Base-by-base conservation (phyloP, 1,139 yeast genomes). In the Kurtzmaniella quercitrusa region DNA sequence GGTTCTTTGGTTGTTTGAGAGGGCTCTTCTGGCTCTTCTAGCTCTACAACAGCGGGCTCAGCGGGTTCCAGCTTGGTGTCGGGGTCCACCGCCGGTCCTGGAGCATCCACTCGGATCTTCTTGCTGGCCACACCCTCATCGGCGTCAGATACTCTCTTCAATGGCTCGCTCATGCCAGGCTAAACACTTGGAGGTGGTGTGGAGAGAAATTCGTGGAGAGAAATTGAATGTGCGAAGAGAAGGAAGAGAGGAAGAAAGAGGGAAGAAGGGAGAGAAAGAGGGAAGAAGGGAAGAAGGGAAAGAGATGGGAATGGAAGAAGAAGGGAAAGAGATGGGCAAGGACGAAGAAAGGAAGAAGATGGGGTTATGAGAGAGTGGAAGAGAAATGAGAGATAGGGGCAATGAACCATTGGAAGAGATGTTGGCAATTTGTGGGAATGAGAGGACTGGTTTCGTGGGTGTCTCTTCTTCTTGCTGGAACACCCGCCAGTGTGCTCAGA, bases 31-130 rank as follows among this genome's bases (percentile, higher is more conserved):
- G 23, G 8, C 14, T 10, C 3, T 18, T 11, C 34, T 25, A 11
- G 29, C 34, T n/a, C 46, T 55, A 40, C 18, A 5, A 12, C 16
- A 19, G n/a, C 16, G 19, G 33, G 25, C 27, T 37, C 16, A 14
- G 10, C 19, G 3, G 21, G 11, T 14, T 15, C 37, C 2, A 34
- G 39, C 25, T 34, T 27, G 12, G 18, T 11, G 8, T 18, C 23
- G 17, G 33, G 40, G n/a, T 39, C 19, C 16, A 21, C 40, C 16
- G 19, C 11, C 14, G 6, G 14, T 27, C 5, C 31, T 4, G 31
- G 14, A 5, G 16, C 37, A 7, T 17, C 3, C 14, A 34, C 19
- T 3, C 21, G 19, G 10, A 23, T 34, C 27, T 36, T 36, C 14
- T 37, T 37, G 31, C 21, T 24, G 8, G 4, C 33, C 18, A 5